These are phyloP conservation scores for Magnaporthiopsis poae DNA, from an alignment of 2,329 filamentous ascomycete species.

Conservation along the genomic window DNA sequence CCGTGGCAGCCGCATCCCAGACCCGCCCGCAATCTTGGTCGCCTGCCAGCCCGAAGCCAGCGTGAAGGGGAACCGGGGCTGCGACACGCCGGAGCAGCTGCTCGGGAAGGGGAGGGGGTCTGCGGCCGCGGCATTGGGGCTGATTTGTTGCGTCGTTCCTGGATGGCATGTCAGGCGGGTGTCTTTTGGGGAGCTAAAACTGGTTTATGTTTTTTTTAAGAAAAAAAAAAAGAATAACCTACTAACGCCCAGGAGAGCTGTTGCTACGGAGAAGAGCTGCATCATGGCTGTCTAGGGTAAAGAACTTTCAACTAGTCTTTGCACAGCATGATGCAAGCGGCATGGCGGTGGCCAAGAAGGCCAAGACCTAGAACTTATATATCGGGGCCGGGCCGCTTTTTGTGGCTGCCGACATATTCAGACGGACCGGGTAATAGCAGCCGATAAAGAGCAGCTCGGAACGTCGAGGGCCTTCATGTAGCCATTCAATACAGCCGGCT, in stretches of 20 bases:
- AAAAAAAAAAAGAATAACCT: not conserved
- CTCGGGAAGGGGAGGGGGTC: constrained; percentile 18
- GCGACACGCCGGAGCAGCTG: constrained; percentile 21
- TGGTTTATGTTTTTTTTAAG: too few relatives aligned
- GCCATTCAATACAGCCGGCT: not conserved
- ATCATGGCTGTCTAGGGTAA: too few relatives aligned
- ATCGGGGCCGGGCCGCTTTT: too few relatives aligned
- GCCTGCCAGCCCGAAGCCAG: constrained; percentile 24
- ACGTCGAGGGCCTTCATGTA: not conserved
- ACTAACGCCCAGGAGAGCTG: not conserved
- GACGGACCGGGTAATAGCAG: not conserved
- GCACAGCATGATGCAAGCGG: too few relatives aligned
- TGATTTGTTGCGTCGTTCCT: not conserved
- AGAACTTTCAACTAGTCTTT: not conserved
- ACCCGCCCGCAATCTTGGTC: constrained; percentile 24
- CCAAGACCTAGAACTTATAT: too few relatives aligned
- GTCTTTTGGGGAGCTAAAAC: not conserved
- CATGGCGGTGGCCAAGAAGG: too few relatives aligned
- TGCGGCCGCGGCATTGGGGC: not conserved
- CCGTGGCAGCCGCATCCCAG: constrained; percentile 22
- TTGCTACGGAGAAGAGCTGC: not conserved
- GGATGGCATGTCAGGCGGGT: not conserved
- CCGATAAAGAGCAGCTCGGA: not conserved
- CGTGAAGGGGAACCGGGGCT: constrained; percentile 18
- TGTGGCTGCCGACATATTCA: not conserved